These are phyloP conservation scores for Quercus tomentella DNA, from an alignment of 331 rosid genomes.

Conservation along the genomic window DNA sequence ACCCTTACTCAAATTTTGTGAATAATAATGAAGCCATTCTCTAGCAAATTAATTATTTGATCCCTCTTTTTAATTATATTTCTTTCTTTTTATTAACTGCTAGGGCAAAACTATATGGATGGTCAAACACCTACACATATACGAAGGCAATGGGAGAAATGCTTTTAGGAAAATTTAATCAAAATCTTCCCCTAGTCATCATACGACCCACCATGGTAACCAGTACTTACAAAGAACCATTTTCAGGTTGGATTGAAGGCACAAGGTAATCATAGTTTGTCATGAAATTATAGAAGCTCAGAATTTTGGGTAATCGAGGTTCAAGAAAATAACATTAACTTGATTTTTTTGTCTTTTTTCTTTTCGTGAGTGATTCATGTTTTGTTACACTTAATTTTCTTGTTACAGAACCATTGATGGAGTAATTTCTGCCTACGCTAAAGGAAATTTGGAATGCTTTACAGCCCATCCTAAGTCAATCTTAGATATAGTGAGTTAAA, in stretches of 20 bases:
- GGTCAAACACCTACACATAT: slow-evolving; percentile 77
- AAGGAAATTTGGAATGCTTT: slow-evolving; percentile 41
- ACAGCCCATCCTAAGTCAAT: slow-evolving; percentile 22
- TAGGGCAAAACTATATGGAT: slow-evolving; percentile 63
- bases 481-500: slow-evolving; percentile 26
- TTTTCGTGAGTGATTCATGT: neutral
- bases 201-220: slow-evolving; percentile 50
- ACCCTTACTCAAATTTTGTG: too few relatives aligned
- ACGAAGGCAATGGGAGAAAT: slow-evolving; percentile 70
- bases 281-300: neutral
- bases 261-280: slow-evolving; percentile 32
- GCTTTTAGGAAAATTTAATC: slow-evolving; percentile 28
- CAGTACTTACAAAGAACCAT: slow-evolving; percentile 57
- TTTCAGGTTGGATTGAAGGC: slow-evolving; percentile 70
- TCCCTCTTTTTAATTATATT: neutral
- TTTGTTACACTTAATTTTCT: neutral
- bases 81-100: neutral
- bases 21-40: neutral
- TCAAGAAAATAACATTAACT: neutral
- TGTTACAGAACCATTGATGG: slow-evolving; percentile 41
- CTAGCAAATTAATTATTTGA: neutral
- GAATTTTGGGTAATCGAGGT: neutral
- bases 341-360: neutral
- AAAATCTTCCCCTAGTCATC: slow-evolving; percentile 21
- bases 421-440: slow-evolving; percentile 33